A percentile compares a stretch with the other conserved stretches of the same genome.
Conservation (phyloP, 2,329 filamentous ascomycete species). For the Parasarocladium wereldwijsianum region DNA sequence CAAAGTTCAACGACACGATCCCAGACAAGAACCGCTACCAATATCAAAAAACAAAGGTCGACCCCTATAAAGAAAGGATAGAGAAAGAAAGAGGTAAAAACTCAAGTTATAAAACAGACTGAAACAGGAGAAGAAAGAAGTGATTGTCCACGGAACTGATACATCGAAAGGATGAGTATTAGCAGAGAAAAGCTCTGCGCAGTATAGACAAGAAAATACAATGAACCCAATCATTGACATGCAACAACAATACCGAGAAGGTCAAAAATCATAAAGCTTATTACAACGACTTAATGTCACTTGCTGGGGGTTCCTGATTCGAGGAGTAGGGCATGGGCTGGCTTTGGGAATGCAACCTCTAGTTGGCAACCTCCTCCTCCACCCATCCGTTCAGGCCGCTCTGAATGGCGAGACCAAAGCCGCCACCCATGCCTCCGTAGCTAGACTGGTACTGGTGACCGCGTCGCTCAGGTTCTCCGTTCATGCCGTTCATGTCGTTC, state of each 20-base stretch:
- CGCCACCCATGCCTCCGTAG: conserved; percentile 43
- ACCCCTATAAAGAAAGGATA: too few species aligned
- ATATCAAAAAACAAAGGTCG: too few species aligned
- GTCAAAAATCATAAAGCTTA: conserved; percentile 1
- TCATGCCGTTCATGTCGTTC: conserved; percentile 29
- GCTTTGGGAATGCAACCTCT: conserved; percentile 6
- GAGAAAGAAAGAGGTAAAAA: too few species aligned
- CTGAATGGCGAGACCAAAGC: conserved; percentile 48
- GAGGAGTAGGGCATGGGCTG: too few species aligned
- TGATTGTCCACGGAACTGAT: conserved; percentile 3
- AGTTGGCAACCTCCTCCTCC: conserved; percentile 51
- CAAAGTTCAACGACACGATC: too few species aligned
- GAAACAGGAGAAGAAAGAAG: too few species aligned
- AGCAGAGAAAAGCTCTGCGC: conserved; percentile 1
- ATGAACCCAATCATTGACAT: conserved; percentile 2
- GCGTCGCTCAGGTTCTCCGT: conserved; percentile 38
- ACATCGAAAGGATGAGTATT: conserved; percentile 4
- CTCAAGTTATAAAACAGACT: too few species aligned
- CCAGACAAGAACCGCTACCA: too few species aligned
- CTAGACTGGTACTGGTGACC: conserved; percentile 54
- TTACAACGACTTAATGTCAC: conserved; percentile 4
- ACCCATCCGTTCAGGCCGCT: conserved; percentile 53
- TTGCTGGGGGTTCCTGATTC: too few species aligned
- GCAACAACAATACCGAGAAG: conserved; percentile 1
- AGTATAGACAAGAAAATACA: too few species aligned